Evolutionary conservation across 768 basidiomycete genomes (phyloP), one percentile per base, ranked within the genome.

Genomic region (Naganishia vaughanmartiniae): DNA sequence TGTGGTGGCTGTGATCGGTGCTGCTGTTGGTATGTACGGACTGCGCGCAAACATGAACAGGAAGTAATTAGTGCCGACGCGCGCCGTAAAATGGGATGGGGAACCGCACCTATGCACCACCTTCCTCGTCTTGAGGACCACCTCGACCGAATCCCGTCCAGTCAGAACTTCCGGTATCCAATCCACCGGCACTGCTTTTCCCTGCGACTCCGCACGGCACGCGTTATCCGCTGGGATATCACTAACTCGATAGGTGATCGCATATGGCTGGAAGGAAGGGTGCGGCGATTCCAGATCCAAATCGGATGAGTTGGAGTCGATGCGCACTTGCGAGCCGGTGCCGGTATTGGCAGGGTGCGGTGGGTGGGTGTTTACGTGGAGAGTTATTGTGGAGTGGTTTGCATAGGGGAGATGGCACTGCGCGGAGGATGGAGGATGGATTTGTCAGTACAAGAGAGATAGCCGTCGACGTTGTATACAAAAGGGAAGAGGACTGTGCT

Each of bases 361-460:
- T 17, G 60, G 26, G 60, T 63, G 60, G 60, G 39, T 63, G n/a
- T 36, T 42, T 46, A 63, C 26, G 28, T 63, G 60, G 28, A 63
- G 39, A 5, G 60, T 63, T 36, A 63, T 45, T 11, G 60, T 63
- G 2, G 39, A 39, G 7, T 63, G 21, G 14, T 31, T 26, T 45
- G 60, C 60, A 42, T 63, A 42, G 3, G 42, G 39, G 24, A 63
- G 60, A 21, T 63, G 60, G 21, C 60, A 63, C 60, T 63, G 42
- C 5, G 24, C 19, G 28, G n/a, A 60, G 58, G 31, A 42, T 60
- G 9, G 2, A 15, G 46, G 6, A 10, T 21, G 17, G 6, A 46
- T 10, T 46, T 15, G 21, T 46, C 17, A 6, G 36, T 36, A 36
- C 36, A 36, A n/a, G n/a, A 36, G 34, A 36, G 34, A 36, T 12